phyloP scores from a whole-genome alignment of 768 basidiomycete species.

The Tylopilus plumbeoviolaceoides region DNA sequence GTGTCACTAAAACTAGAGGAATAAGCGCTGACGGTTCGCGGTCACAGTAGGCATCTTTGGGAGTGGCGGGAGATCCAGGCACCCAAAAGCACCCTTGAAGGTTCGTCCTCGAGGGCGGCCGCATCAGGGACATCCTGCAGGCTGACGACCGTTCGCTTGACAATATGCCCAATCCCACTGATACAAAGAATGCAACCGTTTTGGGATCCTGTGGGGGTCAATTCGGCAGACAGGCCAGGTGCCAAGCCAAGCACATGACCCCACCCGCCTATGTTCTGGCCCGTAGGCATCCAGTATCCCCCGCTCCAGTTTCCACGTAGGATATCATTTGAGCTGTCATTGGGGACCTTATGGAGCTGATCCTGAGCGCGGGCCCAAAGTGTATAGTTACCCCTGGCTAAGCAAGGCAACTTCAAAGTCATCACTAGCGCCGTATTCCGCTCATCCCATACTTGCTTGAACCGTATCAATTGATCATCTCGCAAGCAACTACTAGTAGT shows the following conservation, averaged over 20 bases:
- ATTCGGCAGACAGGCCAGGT: not conserved
- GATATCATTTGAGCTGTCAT: not conserved
- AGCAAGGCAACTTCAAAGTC: not conserved
- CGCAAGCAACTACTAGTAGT: too few species aligned
- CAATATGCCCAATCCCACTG: not conserved
- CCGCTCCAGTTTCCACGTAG: not conserved
- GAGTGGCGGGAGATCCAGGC: not conserved
- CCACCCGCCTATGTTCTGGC: not conserved
- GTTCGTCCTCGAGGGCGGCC: not conserved
- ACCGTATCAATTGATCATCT: not conserved
- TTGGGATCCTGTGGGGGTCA: not conserved
- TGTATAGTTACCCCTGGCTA: not conserved
- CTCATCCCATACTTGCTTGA: not conserved
- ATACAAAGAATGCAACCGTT: not conserved
- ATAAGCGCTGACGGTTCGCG: too few species aligned
- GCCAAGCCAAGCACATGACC: not conserved
- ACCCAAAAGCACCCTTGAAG: not conserved
- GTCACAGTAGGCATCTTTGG: not conserved
- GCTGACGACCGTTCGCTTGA: not conserved
- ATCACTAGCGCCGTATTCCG: not conserved
- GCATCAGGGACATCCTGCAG: not conserved
- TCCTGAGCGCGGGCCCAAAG: not conserved
- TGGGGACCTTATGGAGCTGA: not conserved
- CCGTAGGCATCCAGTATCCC: not conserved
- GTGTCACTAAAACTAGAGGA: too few species aligned